phyloP scores from a whole-genome alignment of 768 basidiomycete genomes.

The Botryobasidium botryosum region DNA sequence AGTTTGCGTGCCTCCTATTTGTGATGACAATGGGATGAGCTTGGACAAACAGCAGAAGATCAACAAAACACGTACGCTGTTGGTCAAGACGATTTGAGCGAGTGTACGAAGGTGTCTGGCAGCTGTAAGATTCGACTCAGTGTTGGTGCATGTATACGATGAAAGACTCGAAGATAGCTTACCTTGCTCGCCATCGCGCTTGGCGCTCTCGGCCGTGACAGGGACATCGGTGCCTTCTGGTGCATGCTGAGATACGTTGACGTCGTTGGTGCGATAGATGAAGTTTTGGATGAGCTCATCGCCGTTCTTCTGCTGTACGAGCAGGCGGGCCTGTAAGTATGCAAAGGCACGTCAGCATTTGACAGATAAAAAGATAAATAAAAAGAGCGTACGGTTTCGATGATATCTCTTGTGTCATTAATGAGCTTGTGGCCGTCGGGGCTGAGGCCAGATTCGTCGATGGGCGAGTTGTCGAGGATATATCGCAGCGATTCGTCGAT shows the following conservation, averaged over 20 bases:
- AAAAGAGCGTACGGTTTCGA: constrained; percentile 35
- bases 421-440: constrained; percentile 61
- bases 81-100: constrained; percentile 72
- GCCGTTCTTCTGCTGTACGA: constrained; percentile 69
- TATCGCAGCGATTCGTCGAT: constrained; percentile 59
- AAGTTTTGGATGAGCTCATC: constrained; percentile 91
- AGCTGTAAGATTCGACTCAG: constrained; percentile 26
- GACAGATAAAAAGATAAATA: background rate
- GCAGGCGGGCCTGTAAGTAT: constrained; percentile 24
- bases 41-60: background rate
- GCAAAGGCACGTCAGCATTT: constrained; percentile 3
- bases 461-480: constrained; percentile 38
- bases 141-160: background rate
- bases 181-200: constrained; percentile 50
- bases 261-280: constrained; percentile 56
- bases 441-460: constrained; percentile 50
- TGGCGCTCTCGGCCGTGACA: constrained; percentile 36
- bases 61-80: constrained; percentile 28
- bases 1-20: constrained; percentile 65
- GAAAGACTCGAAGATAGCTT: constrained; percentile 9
- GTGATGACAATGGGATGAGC: background rate
- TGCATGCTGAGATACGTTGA: constrained; percentile 29
- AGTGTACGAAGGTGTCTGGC: constrained; percentile 78
- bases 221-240: constrained; percentile 28
- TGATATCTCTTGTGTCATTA: constrained; percentile 59